Evolutionary conservation across 176 grass and related monocot genomes (phyloP).

Genomic region (Cenchrus purpureus): DNA sequence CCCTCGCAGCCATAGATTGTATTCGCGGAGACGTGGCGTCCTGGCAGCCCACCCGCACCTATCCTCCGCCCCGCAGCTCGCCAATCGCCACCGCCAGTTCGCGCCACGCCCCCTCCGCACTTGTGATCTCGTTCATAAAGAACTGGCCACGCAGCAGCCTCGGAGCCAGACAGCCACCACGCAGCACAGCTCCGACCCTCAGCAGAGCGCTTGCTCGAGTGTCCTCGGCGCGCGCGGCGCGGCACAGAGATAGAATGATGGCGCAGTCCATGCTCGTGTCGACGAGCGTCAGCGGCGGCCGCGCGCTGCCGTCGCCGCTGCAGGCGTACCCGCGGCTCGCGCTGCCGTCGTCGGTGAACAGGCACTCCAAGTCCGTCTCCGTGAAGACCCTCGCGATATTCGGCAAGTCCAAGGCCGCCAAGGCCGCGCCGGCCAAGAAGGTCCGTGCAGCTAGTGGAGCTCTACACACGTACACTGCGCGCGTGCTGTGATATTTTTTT

Average conservation of each 20-base stretch:
- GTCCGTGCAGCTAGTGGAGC: slow-evolving; percentile 26
- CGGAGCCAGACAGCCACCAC: background rate
- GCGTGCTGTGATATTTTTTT: too few species aligned
- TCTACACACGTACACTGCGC: too few species aligned
- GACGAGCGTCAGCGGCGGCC: slow-evolving; percentile 57
- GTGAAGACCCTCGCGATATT: slow-evolving; percentile 67
- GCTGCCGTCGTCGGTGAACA: slow-evolving; percentile 33
- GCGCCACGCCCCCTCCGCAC: slow-evolving; percentile 7
- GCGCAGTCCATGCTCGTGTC: slow-evolving; percentile 91
- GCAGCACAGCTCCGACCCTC: background rate
- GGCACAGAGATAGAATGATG: slow-evolving; percentile 46
- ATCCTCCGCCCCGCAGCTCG: slow-evolving; percentile 44
- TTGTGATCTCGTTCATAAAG: slow-evolving; percentile 40
- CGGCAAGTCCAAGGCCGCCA: slow-evolving; percentile 82
- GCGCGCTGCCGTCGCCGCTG: slow-evolving; percentile 38
- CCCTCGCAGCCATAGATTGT: slow-evolving; percentile 17
- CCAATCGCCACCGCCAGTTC: slow-evolving; percentile 26
- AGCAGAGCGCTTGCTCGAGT: background rate
- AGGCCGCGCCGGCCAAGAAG: slow-evolving; percentile 67
- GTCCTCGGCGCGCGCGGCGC: background rate
- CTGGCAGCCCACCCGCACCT: slow-evolving; percentile 50
- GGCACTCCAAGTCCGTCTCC: slow-evolving; percentile 45
- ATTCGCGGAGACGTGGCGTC: slow-evolving; percentile 47
- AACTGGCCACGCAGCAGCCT: background rate
- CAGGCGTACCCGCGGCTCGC: slow-evolving; percentile 48